Base-by-base conservation (phyloP, 805 yeast genomes). In the Vanderwaltozyma tropicalis region DNA sequence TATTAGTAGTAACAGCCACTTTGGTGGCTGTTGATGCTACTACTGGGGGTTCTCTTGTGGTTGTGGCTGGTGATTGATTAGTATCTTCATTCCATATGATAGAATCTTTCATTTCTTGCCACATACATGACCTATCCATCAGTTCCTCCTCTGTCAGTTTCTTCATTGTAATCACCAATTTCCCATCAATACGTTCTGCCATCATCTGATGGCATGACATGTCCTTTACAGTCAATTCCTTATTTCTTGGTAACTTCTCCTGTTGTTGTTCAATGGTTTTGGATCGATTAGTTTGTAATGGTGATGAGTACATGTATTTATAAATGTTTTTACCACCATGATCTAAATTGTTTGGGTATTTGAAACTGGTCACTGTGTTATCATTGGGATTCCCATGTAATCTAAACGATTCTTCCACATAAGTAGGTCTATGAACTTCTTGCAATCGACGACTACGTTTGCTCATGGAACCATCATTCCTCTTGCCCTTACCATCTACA, bases 161-260 rank as follows among this genome's bases (percentile, higher is more conserved):
- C 24, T 35, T 35, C 38, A 35, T 29, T 24, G 22, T 17, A 7
- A 35, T 29, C 12, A 17, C 17, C 11, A 35, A 24, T 29, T 19
- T 29, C 31, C 33, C 13, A 10, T n/a, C 5, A 7, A 7, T 18
- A 30, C 24, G 29, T 5, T 17, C 30, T 16, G 38, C 38, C 14
- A 35, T 29, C 33, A 35, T 35, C 24, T 35, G 38, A 20, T 35
- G 38, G 2, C 29, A 24, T 16, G 33, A 24, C 38, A 35, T 35
- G 24, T 35, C 38, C 24, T 35, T 30, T 9, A 15, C 16, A 8
- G 38, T 29, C 11, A 29, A n/a, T n/a, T n/a, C n/a, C n/a, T n/a
- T n/a, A n/a, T n/a, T n/a, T n/a, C n/a, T n/a, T n/a, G n/a, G n/a
- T n/a, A n/a, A n/a, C n/a, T n/a, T n/a, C n/a, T n/a, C n/a, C n/a